Evolutionary conservation across 1,139 yeast genomes (phyloP), one percentile per base, ranked within the genome.

Genomic region (Hyphopichia burtonii): DNA sequence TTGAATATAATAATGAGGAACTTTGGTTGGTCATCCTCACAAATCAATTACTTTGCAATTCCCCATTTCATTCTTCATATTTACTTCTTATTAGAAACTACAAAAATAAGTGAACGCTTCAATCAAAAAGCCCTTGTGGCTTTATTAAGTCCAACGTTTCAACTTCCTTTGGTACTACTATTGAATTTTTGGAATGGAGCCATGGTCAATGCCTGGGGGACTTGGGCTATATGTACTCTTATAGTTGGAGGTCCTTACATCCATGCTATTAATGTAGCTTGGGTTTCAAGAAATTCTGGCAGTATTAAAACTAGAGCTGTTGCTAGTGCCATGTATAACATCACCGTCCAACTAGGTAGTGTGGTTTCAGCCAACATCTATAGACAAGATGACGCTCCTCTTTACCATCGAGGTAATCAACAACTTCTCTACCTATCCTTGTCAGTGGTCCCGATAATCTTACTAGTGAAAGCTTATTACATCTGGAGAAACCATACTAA

Each of bases 241-340:
- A 53, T 74, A 1, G 56, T 78, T 22, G 82, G 80, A 2, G 69
- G 68, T 37, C 78, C 79, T 0, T 80, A 78, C 44, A 66, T 71
- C 25, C 79, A 80, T 56, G 82, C 86, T 2, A 67, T 82, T 42
- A 65, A 75, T 50, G 82, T 81, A 36, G 65, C 81, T 4, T 80
- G 86, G 83, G 73, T 77, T 40, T 80, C 86, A 1, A 61, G 78
- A 40, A 83, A 82, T 50, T 71, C 87, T 11, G 79, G 80, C 48
- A 70, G 83, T 23, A 82, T 83, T 19, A 63, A 81, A 36, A 67
- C 78, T 6, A 66, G 90, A 51, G 76, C 88, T 0, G 75, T 83
- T 10, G 70, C 82, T 19, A 74, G 85, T 2, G 82, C 90, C 0
- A 45, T 82, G 31, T 81, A 80, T 56, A 84, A 83, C 53, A 81